Conservation (phyloP, 345 rosid genomes). For the Ceriops zippeliana region DNA sequence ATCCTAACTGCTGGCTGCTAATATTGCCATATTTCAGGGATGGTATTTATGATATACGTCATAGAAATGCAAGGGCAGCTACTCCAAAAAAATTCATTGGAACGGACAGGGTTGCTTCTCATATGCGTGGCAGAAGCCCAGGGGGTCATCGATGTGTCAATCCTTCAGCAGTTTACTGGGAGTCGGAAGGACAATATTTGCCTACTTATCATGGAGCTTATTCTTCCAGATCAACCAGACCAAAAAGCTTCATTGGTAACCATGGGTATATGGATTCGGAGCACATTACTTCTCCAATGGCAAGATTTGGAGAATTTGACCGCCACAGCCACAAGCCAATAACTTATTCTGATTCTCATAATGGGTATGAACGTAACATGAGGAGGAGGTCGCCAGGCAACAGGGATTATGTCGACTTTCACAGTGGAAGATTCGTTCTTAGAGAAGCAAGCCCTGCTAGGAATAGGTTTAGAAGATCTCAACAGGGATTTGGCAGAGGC, state of each 20-base stretch:
- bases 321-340: slow-evolving; percentile 33
- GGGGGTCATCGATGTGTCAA: slow-evolving; percentile 27
- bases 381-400: slow-evolving; percentile 28
- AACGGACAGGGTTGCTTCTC: slow-evolving; percentile 37
- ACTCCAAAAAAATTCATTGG: slow-evolving; percentile 27
- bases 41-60: slow-evolving; percentile 22
- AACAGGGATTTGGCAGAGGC: slow-evolving; percentile 24
- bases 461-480: slow-evolving; percentile 38
- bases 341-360: slow-evolving; percentile 26
- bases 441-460: slow-evolving; percentile 39
- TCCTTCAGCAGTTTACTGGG: slow-evolving; percentile 26
- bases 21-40: slow-evolving; percentile 31
- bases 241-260: slow-evolving; percentile 26
- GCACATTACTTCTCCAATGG: slow-evolving; percentile 17
- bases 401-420: slow-evolving; percentile 26
- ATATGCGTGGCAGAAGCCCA: slow-evolving; percentile 36
- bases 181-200: slow-evolving; percentile 35
- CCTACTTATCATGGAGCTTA: slow-evolving; percentile 26
- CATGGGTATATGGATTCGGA: slow-evolving; percentile 30
- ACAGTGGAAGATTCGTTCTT: slow-evolving; percentile 15
- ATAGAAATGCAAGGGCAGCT: slow-evolving; percentile 22
- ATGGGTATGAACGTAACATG: slow-evolving; percentile 20
- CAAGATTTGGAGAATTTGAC: slow-evolving; percentile 28
- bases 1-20: not conserved
- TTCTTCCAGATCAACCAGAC: slow-evolving; percentile 31